A percentile compares a stretch with the other conserved stretches of the same genome.
phyloP scores from a whole-genome alignment of 805 yeast species.

The Candida coquimbonensis region DNA sequence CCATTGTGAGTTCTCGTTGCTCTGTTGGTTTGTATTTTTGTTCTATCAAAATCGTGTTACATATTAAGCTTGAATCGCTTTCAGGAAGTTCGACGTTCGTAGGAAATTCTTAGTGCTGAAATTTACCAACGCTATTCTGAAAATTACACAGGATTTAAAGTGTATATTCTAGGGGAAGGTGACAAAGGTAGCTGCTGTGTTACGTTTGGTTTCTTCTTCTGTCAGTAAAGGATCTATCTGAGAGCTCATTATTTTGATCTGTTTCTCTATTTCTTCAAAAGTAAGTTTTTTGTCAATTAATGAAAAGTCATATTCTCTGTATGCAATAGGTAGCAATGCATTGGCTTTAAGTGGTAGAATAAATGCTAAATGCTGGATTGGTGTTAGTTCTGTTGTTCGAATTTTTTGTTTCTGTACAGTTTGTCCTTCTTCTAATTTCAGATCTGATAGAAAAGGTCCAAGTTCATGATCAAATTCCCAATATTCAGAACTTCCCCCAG shows the following conservation, averaged over 20 bases:
- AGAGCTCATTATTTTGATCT: not conserved
- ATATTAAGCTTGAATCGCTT: not conserved
- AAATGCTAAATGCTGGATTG: slow-evolving; percentile 13
- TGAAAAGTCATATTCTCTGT: slow-evolving; percentile 1
- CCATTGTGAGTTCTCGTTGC: slow-evolving; percentile 34
- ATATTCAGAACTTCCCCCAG: slow-evolving; percentile 80
- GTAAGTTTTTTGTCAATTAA: not conserved
- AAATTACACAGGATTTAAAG: not conserved
- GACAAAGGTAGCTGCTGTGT: not conserved
- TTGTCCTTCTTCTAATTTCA: slow-evolving; percentile 52
- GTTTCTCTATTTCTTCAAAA: not conserved
- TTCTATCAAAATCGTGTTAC: not conserved
- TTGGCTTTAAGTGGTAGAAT: slow-evolving; percentile 7
- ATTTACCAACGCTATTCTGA: slow-evolving; percentile 6
- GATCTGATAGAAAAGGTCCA: slow-evolving; percentile 85
- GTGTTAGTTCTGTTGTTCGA: slow-evolving; percentile 24
- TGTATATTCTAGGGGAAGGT: no score
- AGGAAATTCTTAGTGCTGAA: slow-evolving; percentile 2
- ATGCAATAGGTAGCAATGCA: slow-evolving; percentile 7
- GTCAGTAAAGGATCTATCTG: slow-evolving; percentile 1
- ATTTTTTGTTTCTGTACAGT: slow-evolving; percentile 54
- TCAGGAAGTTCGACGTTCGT: not conserved
- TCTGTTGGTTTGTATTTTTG: not conserved
- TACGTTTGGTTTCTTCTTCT: not conserved
- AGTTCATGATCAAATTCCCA: slow-evolving; percentile 83